Conservation (phyloP, 169 alveolate species). For the Eimeria tenella region DNA sequence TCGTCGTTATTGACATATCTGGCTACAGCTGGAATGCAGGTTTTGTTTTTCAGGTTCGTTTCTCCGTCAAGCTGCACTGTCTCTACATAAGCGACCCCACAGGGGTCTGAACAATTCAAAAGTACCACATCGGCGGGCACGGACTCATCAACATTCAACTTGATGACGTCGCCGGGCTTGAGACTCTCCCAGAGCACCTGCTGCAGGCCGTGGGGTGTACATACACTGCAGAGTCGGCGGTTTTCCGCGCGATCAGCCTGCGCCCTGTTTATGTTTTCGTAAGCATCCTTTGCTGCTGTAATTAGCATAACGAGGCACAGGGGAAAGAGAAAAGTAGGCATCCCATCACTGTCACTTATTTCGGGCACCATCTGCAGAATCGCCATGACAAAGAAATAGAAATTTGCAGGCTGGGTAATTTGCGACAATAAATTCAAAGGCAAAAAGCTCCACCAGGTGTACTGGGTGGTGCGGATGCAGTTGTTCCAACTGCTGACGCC, state of each 20-base stretch:
- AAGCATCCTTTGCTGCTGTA: conserved; percentile 94
- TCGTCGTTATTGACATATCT: conserved; percentile 82
- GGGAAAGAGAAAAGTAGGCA: conserved; percentile 94
- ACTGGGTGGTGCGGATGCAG: conserved; percentile 79
- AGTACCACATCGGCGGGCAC: conserved; percentile 97
- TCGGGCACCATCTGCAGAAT: conserved; percentile 80
- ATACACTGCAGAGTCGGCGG: conserved; percentile 82
- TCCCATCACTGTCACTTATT: conserved; percentile 90
- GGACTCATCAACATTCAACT: conserved; percentile 88
- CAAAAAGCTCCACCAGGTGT: conserved; percentile 78
- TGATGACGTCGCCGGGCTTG: conserved; percentile 95
- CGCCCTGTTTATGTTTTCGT: conserved; percentile 95
- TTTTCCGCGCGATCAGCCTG: conserved; percentile 94
- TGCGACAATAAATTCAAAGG: conserved; percentile 80
- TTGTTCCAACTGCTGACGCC: conserved; percentile 71
- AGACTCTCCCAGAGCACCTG: conserved; percentile 90
- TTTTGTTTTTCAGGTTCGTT: conserved; percentile 94
- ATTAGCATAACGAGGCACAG: conserved; percentile 94
- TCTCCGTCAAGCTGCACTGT: conserved; percentile 96
- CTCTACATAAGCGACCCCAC: conserved; percentile 92
- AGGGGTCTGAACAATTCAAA: conserved; percentile 92
- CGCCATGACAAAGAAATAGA: conserved; percentile 81
- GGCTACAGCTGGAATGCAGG: conserved; percentile 85
- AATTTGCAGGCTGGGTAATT: conserved; percentile 79
- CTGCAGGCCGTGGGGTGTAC: conserved; percentile 57